phyloP scores from a whole-genome alignment of 345 rosid species.

The Hypericum androsaemum region DNA sequence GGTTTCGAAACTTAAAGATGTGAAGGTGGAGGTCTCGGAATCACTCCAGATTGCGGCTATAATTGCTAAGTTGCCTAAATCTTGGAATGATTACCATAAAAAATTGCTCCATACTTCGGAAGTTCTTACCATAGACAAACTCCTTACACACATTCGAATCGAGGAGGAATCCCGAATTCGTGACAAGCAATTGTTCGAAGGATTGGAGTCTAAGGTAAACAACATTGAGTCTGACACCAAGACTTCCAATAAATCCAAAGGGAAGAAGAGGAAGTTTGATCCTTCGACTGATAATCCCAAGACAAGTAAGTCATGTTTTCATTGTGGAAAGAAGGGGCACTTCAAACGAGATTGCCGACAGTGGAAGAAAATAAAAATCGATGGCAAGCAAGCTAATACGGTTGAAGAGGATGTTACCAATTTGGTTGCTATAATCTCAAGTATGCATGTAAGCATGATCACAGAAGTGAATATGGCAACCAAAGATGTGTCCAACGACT shows the following conservation, averaged over 20 bases:
- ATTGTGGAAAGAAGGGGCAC: not conserved
- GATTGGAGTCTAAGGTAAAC: not conserved
- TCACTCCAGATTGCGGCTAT: not conserved
- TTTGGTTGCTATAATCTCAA: too few species aligned
- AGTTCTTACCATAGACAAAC: not conserved
- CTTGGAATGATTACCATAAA: slow-evolving; percentile 5
- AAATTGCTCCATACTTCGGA: not conserved
- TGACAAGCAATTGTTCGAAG: not conserved
- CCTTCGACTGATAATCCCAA: too few species aligned
- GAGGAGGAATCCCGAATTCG: not conserved
- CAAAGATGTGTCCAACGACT: too few species aligned
- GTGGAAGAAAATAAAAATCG: not conserved
- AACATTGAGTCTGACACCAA: not conserved
- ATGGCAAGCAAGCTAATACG: too few species aligned
- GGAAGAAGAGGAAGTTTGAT: too few species aligned
- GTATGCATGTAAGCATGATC: too few species aligned
- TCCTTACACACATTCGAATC: not conserved
- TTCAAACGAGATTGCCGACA: not conserved
- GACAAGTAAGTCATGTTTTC: too few species aligned
- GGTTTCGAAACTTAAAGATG: not conserved
- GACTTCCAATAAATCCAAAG: not conserved
- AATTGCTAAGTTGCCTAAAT: not conserved
- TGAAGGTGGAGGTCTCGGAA: not conserved
- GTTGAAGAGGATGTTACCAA: too few species aligned
- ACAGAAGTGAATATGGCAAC: too few species aligned